Evolutionary conservation across 106 monocot species (phyloP), one percentile per base, ranked within the genome.

Genomic region (Xerophyta viscosa): DNA sequence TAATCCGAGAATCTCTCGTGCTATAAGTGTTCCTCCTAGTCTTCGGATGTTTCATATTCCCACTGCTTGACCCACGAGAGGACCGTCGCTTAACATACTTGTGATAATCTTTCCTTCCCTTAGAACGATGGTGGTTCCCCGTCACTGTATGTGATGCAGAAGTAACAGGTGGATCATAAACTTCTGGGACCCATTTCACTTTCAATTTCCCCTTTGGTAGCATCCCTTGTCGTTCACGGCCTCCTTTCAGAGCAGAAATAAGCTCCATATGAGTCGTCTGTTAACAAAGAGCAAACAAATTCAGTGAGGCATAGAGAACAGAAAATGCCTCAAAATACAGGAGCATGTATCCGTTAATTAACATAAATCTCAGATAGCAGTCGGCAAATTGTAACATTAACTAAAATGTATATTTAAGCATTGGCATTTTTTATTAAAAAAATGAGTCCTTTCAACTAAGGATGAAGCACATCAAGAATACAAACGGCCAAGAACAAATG

Each of bases 131-230:
- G 2, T 17, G 54, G 6, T 27, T 21, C 26, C 60, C 61, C 47
- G 65, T 82, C 10, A 73, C 54, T 2, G 79, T 84, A 50, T 79
- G 84, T 9, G 78, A 78, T 0, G 50, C 53, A 57, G 79, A 71
- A 9, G 74, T 79, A 17, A 71, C 57, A 58, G 84, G 84, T 5
- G 84, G 84, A 20, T 84, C 79, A 48, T 84, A 79, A 25, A 84
- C 84, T 13, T 79, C 74, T 21, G 71, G 71, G 20, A 79, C 84
- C 84, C 84, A 84, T 58, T 54, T 71, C 25, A 84, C 79, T 27
- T 42, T 67, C 50, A 71, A 33, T 21, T 51, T 51, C 14, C 23
- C 11, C 6, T 51, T 41, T 27, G 58, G 41, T 21, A 21, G 2
- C 11, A 37, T 61, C 12, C 78, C 84, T 12, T 43, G 27, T 37